These are phyloP conservation scores for Phialophora macrospora DNA, from an alignment of 2,329 filamentous ascomycete species.

Conservation along the genomic window DNA sequence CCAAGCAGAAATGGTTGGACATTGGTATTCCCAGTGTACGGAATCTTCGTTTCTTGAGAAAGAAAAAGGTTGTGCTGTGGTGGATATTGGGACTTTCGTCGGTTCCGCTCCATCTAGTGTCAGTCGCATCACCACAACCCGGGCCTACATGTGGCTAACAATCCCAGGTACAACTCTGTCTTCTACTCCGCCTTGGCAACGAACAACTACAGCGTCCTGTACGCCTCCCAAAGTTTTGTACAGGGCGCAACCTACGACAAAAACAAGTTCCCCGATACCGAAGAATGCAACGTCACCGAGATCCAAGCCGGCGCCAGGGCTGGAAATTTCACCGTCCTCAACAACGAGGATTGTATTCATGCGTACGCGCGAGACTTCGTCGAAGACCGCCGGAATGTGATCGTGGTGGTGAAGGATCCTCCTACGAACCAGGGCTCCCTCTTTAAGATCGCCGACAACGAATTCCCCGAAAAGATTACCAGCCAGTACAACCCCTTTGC, in stretches of 20 bases:
- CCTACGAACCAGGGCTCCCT: constrained; percentile 29
- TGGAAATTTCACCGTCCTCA: constrained; percentile 26
- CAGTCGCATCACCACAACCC: constrained; percentile 28
- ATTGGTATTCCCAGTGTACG: constrained; percentile 42
- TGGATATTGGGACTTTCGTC: constrained; percentile 38
- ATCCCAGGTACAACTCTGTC: constrained; percentile 41
- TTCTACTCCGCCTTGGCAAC: constrained; percentile 40
- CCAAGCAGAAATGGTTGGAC: constrained; percentile 41
- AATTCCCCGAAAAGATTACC: constrained; percentile 31
- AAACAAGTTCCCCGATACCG: constrained; percentile 27
- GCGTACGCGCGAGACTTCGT: constrained; percentile 35
- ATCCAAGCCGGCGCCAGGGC: constrained; percentile 23
- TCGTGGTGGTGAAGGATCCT: constrained; percentile 35
- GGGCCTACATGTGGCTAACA: constrained; percentile 31
- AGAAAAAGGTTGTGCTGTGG: constrained; percentile 36
- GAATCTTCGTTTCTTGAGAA: constrained; percentile 39
- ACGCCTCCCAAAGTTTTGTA: constrained; percentile 31
- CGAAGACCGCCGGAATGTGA: constrained; percentile 35
- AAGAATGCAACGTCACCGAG: constrained; percentile 32
- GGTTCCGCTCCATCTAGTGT: constrained; percentile 41
- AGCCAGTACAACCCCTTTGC: constrained; percentile 32
- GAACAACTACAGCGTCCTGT: constrained; percentile 38
- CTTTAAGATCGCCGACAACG: constrained; percentile 30
- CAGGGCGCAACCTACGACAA: constrained; percentile 32
- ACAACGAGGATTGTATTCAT: constrained; percentile 34